Base-by-base conservation (phyloP, 2,329 filamentous ascomycete genomes). In the Exophiala sp. region DNA sequence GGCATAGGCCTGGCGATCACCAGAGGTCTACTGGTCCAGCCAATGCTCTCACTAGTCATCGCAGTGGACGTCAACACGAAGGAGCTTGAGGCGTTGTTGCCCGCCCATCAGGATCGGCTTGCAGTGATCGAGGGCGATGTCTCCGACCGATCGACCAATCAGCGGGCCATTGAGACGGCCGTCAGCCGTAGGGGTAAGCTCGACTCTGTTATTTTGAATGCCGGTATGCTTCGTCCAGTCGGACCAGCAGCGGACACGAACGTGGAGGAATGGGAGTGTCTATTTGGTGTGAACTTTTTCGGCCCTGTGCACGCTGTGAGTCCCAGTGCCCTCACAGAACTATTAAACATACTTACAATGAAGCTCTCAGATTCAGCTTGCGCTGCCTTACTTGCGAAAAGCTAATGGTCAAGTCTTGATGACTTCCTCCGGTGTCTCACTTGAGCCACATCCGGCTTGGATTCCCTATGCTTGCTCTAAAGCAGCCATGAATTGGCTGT, bases 181-280 rank as follows among this genome's bases (percentile, higher is more conserved):
- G 5, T 49, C 11, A 21, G 11, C 5, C 14, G 18, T 10, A 11
- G 14, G 11, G 46, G 46, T 6, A 14, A 21, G 32, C 5, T 49
- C 4, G 35, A 49, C 24, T 49, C 32, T 5, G 7, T 49, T 34
- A 49, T 49, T 33, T 32, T 49, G 2, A 49, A 49, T 41, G 46
- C 46, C 7, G 46, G 21, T 8, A 14, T 49, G 10, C 12, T 42
- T 6, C 8, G 46, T 7, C 46, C 46, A 5, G 16, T 49, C 6
- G 46, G 46, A 6, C 33, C 7, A 9, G 11, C 21, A n/a, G 33
- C 14, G 12, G 18, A 12, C 2, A 18, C 14, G 12, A n/a, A 5
- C 5, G 33, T 49, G 7, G 46, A 41, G 11, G 46, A 43, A 6
- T 49, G 46, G 46, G 40, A 49, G 20, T 11, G 16, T 8, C 10